A percentile compares a stretch with the other conserved stretches of the same genome.
phyloP scores from a whole-genome alignment of 1,284 basidiomycete genomes.

The Fomitopsis pinicola region DNA sequence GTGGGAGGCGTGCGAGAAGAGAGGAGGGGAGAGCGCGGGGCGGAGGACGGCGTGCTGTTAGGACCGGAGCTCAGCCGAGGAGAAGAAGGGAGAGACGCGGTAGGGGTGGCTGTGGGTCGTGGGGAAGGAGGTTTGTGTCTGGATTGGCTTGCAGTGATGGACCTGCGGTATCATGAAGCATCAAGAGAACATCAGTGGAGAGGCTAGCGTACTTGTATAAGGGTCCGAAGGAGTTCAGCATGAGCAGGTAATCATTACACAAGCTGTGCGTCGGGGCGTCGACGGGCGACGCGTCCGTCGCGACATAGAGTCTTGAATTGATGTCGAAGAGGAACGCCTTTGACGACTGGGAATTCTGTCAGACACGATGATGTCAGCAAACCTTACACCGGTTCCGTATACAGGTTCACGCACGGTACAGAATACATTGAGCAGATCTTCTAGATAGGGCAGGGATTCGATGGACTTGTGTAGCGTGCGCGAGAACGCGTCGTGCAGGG shows the following conservation, averaged over 20 bases:
- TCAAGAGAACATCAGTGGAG: not conserved
- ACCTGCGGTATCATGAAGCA: conserved; percentile 15
- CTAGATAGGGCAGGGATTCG: conserved; percentile 67
- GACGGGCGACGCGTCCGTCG: conserved; percentile 90
- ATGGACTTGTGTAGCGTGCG: conserved; percentile 73
- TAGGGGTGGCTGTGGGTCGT: conserved; percentile 5
- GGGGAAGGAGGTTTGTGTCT: conserved; percentile 13
- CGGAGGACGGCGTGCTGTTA: not conserved
- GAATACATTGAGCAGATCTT: conserved; percentile 80
- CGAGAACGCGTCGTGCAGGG: conserved; percentile 85
- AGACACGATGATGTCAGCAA: not conserved
- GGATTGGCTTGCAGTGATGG: conserved; percentile 23
- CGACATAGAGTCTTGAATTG: conserved; percentile 82
- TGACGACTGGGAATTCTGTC: conserved; percentile 82
- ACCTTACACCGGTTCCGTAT: not conserved
- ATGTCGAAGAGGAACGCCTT: conserved; percentile 94
- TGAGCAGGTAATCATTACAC: conserved; percentile 88
- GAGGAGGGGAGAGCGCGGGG: conserved; percentile 10
- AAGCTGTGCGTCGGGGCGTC: conserved; percentile 86
- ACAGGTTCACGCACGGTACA: conserved; percentile 57
- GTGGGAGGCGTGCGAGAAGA: conserved; percentile 22
- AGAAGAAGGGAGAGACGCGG: conserved; percentile 13
- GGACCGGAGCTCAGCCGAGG: conserved; percentile 18
- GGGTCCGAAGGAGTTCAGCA: conserved; percentile 81
- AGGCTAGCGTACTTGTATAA: conserved; percentile 63